phyloP scores from a whole-genome alignment of 805 yeast genomes.

The Kuraishia floccosa region DNA sequence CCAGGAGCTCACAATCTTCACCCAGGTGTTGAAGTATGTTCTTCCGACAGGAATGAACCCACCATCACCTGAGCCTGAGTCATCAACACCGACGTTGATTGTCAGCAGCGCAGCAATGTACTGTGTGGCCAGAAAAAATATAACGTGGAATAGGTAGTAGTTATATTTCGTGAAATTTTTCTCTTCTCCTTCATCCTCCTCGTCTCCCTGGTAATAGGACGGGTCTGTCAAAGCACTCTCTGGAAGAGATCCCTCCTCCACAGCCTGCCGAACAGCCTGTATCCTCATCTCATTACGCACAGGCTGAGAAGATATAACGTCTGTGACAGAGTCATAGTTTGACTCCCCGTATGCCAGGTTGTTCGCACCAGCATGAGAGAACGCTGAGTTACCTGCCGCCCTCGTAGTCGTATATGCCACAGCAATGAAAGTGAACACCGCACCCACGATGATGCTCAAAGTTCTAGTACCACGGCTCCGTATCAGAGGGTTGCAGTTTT shows the following conservation, averaged over 20 bases:
- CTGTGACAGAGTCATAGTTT: constrained; percentile 30
- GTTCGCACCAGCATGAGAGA: constrained; percentile 25
- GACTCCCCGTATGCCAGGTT: constrained; percentile 20
- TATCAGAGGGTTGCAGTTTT: constrained; percentile 80
- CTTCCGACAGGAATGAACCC: constrained; percentile 95
- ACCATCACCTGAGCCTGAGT: constrained; percentile 67
- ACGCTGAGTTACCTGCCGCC: constrained; percentile 79
- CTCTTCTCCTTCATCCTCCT: constrained; percentile 47
- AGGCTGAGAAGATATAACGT: constrained; percentile 34
- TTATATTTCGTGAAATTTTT: constrained; percentile 61
- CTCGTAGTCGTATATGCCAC: constrained; percentile 95
- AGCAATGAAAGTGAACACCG: constrained; percentile 87
- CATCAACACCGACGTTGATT: constrained; percentile 79
- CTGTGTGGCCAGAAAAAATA: constrained; percentile 91
- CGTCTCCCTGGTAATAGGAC: constrained; percentile 43
- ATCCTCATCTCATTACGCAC: constrained; percentile 61
- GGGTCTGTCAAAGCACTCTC: constrained; percentile 79
- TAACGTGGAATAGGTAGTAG: constrained; percentile 79
- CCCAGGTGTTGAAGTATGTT: constrained; percentile 92
- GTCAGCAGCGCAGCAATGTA: constrained; percentile 92
- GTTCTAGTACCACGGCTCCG: constrained; percentile 87
- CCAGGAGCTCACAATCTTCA: constrained; percentile 88
- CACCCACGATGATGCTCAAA: constrained; percentile 78
- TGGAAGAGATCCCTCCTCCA: constrained; percentile 92
- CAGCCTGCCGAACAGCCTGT: constrained; percentile 87